These are phyloP conservation scores for Blastomyces emzantsi DNA, from an alignment of 2,329 filamentous ascomycete species.

Conservation along the genomic window DNA sequence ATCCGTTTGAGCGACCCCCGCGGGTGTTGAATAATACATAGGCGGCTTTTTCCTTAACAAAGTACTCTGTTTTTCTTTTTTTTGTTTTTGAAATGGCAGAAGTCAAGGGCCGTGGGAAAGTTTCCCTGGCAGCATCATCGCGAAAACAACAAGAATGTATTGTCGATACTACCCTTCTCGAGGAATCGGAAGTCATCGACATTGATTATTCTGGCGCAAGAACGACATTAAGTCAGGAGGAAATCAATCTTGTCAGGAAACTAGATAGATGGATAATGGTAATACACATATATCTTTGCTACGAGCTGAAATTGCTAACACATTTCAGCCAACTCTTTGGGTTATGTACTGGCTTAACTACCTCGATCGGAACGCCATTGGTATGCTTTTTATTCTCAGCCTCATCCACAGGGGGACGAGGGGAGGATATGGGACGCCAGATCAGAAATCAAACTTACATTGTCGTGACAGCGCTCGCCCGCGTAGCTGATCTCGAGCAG, in stretches of 20 bases:
- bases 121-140: no score
- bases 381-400: background rate
- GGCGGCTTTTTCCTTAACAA: background rate
- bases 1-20: background rate
- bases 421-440: background rate
- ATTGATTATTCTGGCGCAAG: constrained; percentile 2
- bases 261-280: constrained; percentile 4
- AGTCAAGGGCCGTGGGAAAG: background rate
- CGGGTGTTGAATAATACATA: background rate
- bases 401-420: background rate
- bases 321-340: constrained; percentile 4
- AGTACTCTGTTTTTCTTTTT: background rate
- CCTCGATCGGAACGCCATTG: background rate
- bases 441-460: background rate
- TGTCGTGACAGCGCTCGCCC: background rate
- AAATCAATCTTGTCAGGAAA: background rate
- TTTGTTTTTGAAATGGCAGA: background rate
- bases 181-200: background rate
- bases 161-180: background rate
- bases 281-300: background rate
- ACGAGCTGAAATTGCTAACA: background rate
- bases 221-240: background rate
- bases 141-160: background rate
- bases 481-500: background rate
- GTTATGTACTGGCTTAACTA: constrained; percentile 4